Evolutionary conservation across 345 rosid species (phyloP), one percentile per base, ranked within the genome.

Genomic region (Geranium brycei): DNA sequence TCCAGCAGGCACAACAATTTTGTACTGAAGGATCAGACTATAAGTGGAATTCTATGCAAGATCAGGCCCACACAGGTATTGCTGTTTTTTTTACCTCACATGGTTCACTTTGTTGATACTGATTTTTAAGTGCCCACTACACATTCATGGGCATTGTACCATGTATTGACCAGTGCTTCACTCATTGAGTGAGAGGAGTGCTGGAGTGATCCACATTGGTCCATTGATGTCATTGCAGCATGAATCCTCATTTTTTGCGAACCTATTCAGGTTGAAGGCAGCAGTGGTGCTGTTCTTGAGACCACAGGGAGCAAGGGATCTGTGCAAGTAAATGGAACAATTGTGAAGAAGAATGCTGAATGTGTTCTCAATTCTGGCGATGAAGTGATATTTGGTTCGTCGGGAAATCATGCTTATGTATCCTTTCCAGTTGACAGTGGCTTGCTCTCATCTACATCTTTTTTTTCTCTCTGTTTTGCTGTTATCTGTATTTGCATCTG

Each of bases 261-360:
- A 78, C 95, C 78, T 87, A 86, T 77, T 79, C 97, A 91, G 97
- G 75, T 66, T n/a, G 83, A 81, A 75, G 84, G 84, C 63, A 66
- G 69, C 71, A 77, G 69, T 63, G 83, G 67, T 59, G 96, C 92
- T 11, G 62, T 78, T 62, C 81, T 91, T 68, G 96, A 85, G 74
- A 77, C 80, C 83, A 73, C 68, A 0, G 96, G 96, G 38, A 81
- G 77, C 84, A 79, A 77, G 71, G 96, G 96, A 64, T 68, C 68
- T 12, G 85, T 91, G 68, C 85, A 73, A 83, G 78, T 80, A 64
- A 89, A 91, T 66, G 85, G 92, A 62, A 73, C 47, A 51, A n/a
- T 68, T 63, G 68, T 89, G 70, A 78, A 71, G 82, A 84, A 71
- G 78, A 77, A 61, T 41, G n/a, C 77, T 60, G 73, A 17, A 38